Base-by-base conservation (phyloP, 441 rosid genomes). In the Pelargonium myrrhifolium region DNA sequence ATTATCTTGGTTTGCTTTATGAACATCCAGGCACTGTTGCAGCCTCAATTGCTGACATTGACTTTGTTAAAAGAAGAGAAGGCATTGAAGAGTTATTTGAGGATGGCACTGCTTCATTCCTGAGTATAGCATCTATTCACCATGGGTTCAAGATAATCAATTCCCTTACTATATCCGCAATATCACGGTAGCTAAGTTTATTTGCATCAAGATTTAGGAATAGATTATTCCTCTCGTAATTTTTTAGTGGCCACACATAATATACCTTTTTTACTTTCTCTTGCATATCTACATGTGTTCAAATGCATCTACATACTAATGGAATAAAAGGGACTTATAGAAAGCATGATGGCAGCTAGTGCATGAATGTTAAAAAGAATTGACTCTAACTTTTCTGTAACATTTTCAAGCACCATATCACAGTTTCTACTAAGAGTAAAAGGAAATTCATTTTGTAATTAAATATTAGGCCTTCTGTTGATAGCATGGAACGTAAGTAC, bases 51-150 rank as follows among this genome's bases (percentile, higher is more conserved):
- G 97, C 99, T 72, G 99, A 93, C 71, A 63, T 84, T 79, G 99
- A 93, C 81, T 93, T 93, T 81, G 93, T 93, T 61, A 93, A 80
- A 81, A 87, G 95, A 79, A 88, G 99, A 81, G 90, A 88, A 75
- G 80, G 72, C 70, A 76, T 88, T 73, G 97, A 93, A 69, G 98
- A 89, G 78, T 84, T 75, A 71, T 89, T 93, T 58, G 99, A 93
- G 84, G 97, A 93, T 80, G 99, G 99, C 37, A 87, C 96, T 67
- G 69, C 75, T 77, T 85, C 99, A 59, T 93, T 91, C 82, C 78
- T 93, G 77, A 85, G 90, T 83, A 87, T 93, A 82, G 86, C 93
- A 79, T 88, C 97, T 53, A 69, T 93, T 47, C 81, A 59, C 66
- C 90, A 89, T 75, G 97, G 99, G 62, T 91, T 93, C 73, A 91